Evolutionary conservation across 1,284 basidiomycete species (phyloP).

Genomic region (Pascua guehoae): DNA sequence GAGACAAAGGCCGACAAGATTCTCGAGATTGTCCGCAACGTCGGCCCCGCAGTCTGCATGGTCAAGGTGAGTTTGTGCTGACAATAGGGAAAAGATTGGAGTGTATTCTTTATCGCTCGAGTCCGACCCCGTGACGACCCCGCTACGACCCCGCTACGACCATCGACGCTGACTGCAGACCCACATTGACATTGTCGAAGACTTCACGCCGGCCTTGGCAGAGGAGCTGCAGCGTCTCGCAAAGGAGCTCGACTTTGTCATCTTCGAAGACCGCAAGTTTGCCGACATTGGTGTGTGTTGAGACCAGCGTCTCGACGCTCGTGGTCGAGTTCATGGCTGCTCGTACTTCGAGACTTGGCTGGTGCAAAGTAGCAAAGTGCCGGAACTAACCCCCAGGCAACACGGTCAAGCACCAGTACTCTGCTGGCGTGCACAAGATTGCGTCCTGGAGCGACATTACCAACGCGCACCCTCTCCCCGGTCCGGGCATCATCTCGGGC

Average conservation of each 20-base stretch:
- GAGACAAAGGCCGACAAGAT: constrained; percentile 79
- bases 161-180: constrained; percentile 67
- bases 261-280: constrained; percentile 99
- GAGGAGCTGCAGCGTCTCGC: constrained; percentile 68
- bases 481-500: constrained; percentile 86
- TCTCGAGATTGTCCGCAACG: constrained; percentile 78
- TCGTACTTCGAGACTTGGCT: too few relatives aligned
- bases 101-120: too few relatives aligned
- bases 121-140: too few relatives aligned
- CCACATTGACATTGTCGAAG: constrained; percentile 92
- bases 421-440: constrained; percentile 87
- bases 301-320: too few relatives aligned
- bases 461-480: constrained; percentile 92
- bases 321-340: too few relatives aligned
- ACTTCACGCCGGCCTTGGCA: constrained; percentile 77
- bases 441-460: constrained; percentile 96
- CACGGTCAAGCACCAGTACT: constrained; percentile 93
- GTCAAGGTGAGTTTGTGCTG: constrained; percentile 75
- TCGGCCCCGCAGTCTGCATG: constrained; percentile 85
- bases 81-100: not conserved
- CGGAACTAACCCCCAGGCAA: constrained; percentile 67
- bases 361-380: not conserved
- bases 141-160: too few relatives aligned
- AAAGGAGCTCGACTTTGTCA: constrained; percentile 83
- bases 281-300: constrained; percentile 85